Percentiles rank a stretch among this genome's conserved stretches.
These are phyloP conservation scores for Cystofilobasidium macerans DNA, from an alignment of 768 basidiomycete species.

Conservation along the genomic window DNA sequence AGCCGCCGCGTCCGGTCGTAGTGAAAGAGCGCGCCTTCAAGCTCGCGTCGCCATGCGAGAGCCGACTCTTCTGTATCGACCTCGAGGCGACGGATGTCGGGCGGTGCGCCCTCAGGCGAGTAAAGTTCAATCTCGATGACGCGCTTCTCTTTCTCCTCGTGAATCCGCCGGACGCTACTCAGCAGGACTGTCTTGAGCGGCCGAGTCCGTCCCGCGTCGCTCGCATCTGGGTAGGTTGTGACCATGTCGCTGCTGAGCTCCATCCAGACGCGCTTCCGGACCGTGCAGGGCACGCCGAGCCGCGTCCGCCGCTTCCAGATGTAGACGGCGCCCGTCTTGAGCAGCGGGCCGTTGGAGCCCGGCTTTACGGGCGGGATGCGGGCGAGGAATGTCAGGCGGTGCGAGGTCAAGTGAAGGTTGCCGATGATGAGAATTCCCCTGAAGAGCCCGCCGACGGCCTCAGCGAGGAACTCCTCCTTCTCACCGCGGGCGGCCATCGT, in stretches of 20 bases:
- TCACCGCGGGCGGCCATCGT: slow-evolving; percentile 27
- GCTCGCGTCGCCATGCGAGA: slow-evolving; percentile 45
- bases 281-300: slow-evolving; percentile 41
- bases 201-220: slow-evolving; percentile 48
- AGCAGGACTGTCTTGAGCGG: slow-evolving; percentile 49
- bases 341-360: not conserved
- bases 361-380: slow-evolving; percentile 44
- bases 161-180: slow-evolving; percentile 31
- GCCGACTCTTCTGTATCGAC: slow-evolving; percentile 53
- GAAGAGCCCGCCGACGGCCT: slow-evolving; percentile 47
- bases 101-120: slow-evolving; percentile 14
- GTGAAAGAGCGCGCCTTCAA: slow-evolving; percentile 39
- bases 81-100: slow-evolving; percentile 31
- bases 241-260: slow-evolving; percentile 55
- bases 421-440: slow-evolving; percentile 38
- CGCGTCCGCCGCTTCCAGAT: slow-evolving; percentile 42
- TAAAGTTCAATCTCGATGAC: slow-evolving; percentile 30
- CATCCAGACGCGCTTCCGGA: slow-evolving; percentile 50
- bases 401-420: slow-evolving; percentile 47
- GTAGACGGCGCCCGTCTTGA: slow-evolving; percentile 18
- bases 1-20: not conserved
- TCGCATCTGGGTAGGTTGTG: slow-evolving; percentile 49
- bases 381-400: slow-evolving; percentile 57
- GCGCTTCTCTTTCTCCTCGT: slow-evolving; percentile 47
- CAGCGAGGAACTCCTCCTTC: slow-evolving; percentile 46